These are phyloP conservation scores for Sporothrix pallida DNA, from an alignment of 2,329 filamentous ascomycete species.

Conservation along the genomic window DNA sequence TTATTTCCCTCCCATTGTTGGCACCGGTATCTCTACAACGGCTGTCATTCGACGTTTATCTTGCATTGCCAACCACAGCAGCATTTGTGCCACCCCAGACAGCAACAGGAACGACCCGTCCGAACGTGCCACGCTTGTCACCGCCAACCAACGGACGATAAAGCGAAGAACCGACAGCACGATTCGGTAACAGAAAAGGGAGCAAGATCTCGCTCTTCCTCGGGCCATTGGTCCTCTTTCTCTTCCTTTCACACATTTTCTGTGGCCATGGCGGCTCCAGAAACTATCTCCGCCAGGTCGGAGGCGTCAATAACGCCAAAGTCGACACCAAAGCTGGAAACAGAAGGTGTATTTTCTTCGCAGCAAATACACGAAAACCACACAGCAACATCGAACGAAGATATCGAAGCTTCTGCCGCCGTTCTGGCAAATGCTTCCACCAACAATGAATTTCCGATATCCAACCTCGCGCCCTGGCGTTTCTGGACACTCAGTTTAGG, in stretches of 20 bases:
- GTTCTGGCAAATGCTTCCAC: background rate
- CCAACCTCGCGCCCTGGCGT: constrained; percentile 32
- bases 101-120: background rate
- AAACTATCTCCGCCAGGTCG: background rate
- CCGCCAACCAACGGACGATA: background rate
- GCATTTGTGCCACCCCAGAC: background rate
- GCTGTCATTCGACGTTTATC: background rate
- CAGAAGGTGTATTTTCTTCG: background rate
- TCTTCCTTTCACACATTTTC: background rate
- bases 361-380: background rate
- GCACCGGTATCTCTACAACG: background rate
- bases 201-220: background rate
- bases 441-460: background rate
- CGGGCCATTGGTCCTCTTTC: background rate
- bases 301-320: background rate
- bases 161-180: background rate
- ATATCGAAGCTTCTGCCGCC: constrained; percentile 1
- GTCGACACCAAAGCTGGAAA: background rate
- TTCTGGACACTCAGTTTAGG: constrained; percentile 37
- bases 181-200: background rate
- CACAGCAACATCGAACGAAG: background rate
- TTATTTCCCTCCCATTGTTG: background rate
- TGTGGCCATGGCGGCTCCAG: constrained; percentile 11
- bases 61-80: background rate
- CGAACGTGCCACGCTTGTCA: background rate